Percentiles rank a stretch among this genome's conserved stretches.
These are phyloP conservation scores for Excoecaria agallocha DNA, from an alignment of 345 rosid species.

Conservation along the genomic window DNA sequence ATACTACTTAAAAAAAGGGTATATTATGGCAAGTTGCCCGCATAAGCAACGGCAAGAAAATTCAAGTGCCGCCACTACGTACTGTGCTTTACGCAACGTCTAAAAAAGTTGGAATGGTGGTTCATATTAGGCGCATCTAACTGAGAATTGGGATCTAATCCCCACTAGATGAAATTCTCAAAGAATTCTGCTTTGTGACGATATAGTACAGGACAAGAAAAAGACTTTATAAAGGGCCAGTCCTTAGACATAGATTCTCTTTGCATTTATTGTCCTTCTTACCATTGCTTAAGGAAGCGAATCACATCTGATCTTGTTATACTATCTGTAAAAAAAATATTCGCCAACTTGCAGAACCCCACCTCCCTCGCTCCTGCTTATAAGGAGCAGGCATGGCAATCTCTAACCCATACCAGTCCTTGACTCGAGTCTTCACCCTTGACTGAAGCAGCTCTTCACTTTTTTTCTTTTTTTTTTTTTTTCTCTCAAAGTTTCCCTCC, in stretches of 20 bases:
- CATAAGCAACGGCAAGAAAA: constrained; percentile 20
- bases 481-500: constrained; percentile 9
- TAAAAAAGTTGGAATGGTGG: constrained; percentile 8
- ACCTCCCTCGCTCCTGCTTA: constrained; percentile 33
- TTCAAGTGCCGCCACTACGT: constrained; percentile 23
- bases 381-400: constrained; percentile 38
- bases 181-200: constrained; percentile 28
- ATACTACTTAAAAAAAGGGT: constrained; percentile 15
- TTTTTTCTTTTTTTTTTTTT: neutral
- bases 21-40: constrained; percentile 40
- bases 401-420: constrained; percentile 39
- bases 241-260: constrained; percentile 31
- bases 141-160: constrained; percentile 40
- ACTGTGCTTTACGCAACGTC: constrained; percentile 23
- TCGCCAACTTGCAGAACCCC: constrained; percentile 47
- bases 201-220: constrained; percentile 31
- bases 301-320: constrained; percentile 30
- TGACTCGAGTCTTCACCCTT: constrained; percentile 41
- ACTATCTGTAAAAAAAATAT: constrained; percentile 17
- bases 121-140: constrained; percentile 29
- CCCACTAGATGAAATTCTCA: constrained; percentile 35
- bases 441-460: constrained; percentile 15
- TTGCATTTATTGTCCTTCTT: constrained; percentile 17
- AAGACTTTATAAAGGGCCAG: constrained; percentile 25
- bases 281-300: constrained; percentile 36